Evolutionary conservation across 768 basidiomycete species (phyloP), one percentile per base, ranked within the genome.

Genomic region (Leccinum rimulosum): DNA sequence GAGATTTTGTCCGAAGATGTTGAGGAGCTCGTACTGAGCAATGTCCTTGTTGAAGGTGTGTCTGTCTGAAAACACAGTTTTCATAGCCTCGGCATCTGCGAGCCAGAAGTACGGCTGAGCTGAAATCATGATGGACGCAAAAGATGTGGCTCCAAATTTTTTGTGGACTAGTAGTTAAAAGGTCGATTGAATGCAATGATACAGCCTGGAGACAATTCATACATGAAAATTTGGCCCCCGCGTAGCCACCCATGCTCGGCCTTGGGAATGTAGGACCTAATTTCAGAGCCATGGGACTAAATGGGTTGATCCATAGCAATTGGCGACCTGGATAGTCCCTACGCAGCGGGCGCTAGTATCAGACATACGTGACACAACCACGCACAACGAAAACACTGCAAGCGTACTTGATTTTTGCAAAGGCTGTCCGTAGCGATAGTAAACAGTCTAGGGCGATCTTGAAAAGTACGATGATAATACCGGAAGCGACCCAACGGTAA

Each of bases 1-100:
- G 3, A 84, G 56, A 62, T 79, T 83, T 22, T 57, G 59, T 1
- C 82, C 82, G n/a, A 79, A 81, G 43, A 82, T 74, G 52, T 79
- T 77, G 51, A 82, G 38, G 0, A 73, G 58, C 54, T 78, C 75
- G 52, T 81, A 81, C 69, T 74, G 43, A 36, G 64, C 70, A 0
- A 71, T 54, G 22, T 81, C 77, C 64, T 2, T 38, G 17, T 17
- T 17, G 50, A 81, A 82, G 4, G 73, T 64, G 27, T 61, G 60
- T 22, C 77, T 62, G 40, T 76, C 74, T 0, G 68, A 64, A 9
- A 64, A 64, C 22, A 80, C 63, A 3, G 64, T 56, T 55, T 76
- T 78, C 27, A 81, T 61, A 7, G 78, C 76, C 33, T 81, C 76
- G 2, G 75, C 69, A 51, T 82, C 81, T 14, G 77, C 71, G 17